Conservation (phyloP, 1,139 yeast genomes). For the Nakaseomyces bracarensis region DNA sequence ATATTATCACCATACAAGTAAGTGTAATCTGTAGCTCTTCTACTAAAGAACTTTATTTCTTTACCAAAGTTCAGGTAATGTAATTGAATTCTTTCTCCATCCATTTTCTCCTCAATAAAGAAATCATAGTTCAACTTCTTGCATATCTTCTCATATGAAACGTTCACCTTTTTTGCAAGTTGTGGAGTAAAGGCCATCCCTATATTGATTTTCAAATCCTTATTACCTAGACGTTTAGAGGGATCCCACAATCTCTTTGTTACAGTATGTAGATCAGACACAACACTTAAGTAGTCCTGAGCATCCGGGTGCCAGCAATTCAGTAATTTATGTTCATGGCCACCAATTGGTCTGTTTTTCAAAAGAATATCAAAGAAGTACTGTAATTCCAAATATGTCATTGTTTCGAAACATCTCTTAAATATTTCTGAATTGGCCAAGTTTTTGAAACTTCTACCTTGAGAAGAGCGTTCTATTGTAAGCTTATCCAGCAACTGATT, state of each 20-base stretch:
- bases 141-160: conserved; percentile 44
- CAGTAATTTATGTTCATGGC: conserved; percentile 55
- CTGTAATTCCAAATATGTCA: conserved; percentile 57
- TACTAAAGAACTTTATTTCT: conserved; percentile 51
- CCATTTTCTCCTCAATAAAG: conserved; percentile 82
- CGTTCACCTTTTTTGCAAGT: conserved; percentile 47
- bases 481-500: conserved; percentile 51
- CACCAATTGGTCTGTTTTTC: conserved; percentile 48
- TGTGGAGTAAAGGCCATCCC: conserved; percentile 64
- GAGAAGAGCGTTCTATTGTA: conserved; percentile 32
- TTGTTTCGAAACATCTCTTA: conserved; percentile 42
- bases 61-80: conserved; percentile 43
- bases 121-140: conserved; percentile 43
- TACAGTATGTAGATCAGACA: conserved; percentile 56
- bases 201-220: conserved; percentile 42
- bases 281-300: conserved; percentile 50
- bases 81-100: conserved; percentile 80
- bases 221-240: conserved; percentile 35
- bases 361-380: conserved; percentile 65
- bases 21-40: conserved; percentile 69
- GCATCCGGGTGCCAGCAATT: conserved; percentile 81
- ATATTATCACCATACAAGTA: conserved; percentile 60
- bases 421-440: conserved; percentile 35
- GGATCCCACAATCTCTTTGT: conserved; percentile 54
- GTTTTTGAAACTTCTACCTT: conserved; percentile 21